These are phyloP conservation scores for Pseudogymnoascus sp. DNA, from an alignment of 2,329 filamentous ascomycete genomes.

Conservation along the genomic window DNA sequence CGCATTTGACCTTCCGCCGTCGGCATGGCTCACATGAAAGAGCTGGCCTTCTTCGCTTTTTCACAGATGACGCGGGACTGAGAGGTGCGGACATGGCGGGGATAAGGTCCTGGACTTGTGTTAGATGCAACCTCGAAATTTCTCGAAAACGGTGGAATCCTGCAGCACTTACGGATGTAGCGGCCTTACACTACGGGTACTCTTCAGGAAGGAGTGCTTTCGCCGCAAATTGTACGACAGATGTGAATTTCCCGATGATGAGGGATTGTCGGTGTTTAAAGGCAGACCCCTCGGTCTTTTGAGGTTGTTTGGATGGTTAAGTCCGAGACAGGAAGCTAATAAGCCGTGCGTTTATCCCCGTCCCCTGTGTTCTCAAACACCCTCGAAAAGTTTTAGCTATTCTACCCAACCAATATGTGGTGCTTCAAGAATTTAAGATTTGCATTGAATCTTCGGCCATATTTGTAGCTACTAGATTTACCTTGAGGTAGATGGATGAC, in stretches of 20 bases:
- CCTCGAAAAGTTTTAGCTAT: not conserved
- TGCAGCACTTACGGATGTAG: not conserved
- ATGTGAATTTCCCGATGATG: not conserved
- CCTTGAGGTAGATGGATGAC: not conserved
- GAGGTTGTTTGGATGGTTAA: not conserved
- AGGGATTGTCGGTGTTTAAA: not conserved
- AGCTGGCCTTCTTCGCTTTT: constrained; percentile 27
- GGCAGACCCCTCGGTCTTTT: not conserved
- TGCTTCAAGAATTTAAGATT: not conserved
- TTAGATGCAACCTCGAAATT: not conserved
- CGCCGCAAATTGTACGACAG: not conserved
- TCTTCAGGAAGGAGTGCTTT: not conserved
- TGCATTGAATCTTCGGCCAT: not conserved
- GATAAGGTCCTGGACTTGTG: not conserved
- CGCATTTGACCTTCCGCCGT: constrained; percentile 41
- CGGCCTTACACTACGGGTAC: not conserved
- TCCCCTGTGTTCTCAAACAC: not conserved
- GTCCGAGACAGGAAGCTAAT: not conserved
- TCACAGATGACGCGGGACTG: not conserved
- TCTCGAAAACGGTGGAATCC: not conserved
- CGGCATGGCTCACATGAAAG: constrained; percentile 38
- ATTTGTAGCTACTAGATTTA: not conserved
- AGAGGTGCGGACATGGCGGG: not conserved
- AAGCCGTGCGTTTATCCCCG: not conserved
- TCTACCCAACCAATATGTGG: not conserved